Conservation (phyloP, 441 rosid genomes). For the Aquilaria agallochum region DNA sequence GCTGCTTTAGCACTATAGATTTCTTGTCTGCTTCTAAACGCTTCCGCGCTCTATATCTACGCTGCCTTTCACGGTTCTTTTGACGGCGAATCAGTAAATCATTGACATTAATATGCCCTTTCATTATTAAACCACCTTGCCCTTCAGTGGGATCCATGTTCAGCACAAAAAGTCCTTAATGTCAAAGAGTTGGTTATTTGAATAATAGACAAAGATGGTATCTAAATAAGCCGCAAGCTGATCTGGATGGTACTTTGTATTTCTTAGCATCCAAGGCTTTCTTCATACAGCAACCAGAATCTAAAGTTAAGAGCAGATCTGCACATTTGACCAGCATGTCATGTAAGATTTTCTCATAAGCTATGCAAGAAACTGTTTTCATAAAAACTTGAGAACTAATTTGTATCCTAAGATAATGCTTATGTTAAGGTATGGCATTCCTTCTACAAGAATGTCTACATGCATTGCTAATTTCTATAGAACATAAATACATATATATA, state of each 20-base stretch:
- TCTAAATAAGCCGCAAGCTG: neutral
- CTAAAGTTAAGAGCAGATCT: too few relatives aligned
- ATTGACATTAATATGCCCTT: constrained; percentile 20
- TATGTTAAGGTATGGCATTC: too few relatives aligned
- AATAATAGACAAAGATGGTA: constrained; percentile 8
- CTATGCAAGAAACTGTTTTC: too few relatives aligned
- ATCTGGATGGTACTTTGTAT: neutral
- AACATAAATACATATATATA: too few relatives aligned
- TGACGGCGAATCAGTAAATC: constrained; percentile 47
- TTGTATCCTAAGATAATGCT: too few relatives aligned
- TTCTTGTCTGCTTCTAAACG: constrained; percentile 51
- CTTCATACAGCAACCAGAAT: neutral
- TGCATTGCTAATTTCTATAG: too few relatives aligned
- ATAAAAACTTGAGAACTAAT: too few relatives aligned
- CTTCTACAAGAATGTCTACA: too few relatives aligned
- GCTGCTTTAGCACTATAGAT: constrained; percentile 15
- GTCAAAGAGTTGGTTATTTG: constrained; percentile 10
- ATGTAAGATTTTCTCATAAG: too few relatives aligned
- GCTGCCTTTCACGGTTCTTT: constrained; percentile 79
- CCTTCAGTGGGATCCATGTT: constrained; percentile 27
- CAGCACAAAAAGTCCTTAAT: constrained; percentile 28
- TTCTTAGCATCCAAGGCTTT: constrained; percentile 4
- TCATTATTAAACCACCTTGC: constrained; percentile 27
- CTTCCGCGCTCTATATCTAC: constrained; percentile 68
- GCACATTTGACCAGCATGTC: too few relatives aligned